Conservation (phyloP, 2,329 filamentous ascomycete species). For the Aspergillus neotritici region DNA sequence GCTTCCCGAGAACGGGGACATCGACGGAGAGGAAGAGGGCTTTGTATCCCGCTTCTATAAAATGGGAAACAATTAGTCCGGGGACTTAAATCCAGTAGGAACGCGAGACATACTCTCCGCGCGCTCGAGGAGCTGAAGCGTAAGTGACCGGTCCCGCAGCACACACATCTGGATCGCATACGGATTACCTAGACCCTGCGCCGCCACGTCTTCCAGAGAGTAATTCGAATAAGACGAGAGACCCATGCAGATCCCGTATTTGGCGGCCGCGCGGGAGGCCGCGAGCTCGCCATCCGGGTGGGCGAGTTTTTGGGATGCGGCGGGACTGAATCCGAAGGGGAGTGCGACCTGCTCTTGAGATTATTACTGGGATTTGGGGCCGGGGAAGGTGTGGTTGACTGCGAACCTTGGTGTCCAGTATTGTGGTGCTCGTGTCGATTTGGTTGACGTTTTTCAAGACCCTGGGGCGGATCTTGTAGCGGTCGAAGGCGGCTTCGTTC, state of each 20-base stretch:
- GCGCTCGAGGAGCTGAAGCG: conserved; percentile 32
- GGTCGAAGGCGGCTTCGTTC: conserved; percentile 49
- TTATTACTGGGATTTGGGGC: neutral
- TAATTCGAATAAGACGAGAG: conserved; percentile 42
- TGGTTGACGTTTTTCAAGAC: conserved; percentile 42
- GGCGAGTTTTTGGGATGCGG: conserved; percentile 50
- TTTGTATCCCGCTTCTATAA: conserved; percentile 41
- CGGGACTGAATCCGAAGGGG: conserved; percentile 51
- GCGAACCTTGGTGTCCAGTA: conserved; percentile 39
- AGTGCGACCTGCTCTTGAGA: conserved; percentile 33
- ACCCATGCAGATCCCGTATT: conserved; percentile 39
- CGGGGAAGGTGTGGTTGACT: neutral
- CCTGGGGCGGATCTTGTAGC: conserved; percentile 46
- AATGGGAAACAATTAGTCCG: neutral
- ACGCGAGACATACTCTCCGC: conserved; percentile 32
- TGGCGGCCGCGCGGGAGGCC: conserved; percentile 43
- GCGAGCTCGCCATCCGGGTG: conserved; percentile 49
- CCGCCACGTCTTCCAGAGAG: conserved; percentile 41
- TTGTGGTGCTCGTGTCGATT: conserved; percentile 40
- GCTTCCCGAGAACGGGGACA: conserved; percentile 45
- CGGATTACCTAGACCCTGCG: conserved; percentile 34
- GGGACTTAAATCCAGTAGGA: neutral
- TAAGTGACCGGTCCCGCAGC: conserved; percentile 41
- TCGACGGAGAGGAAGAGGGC: conserved; percentile 52
- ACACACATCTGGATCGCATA: conserved; percentile 50